Base-by-base conservation (phyloP, 1,284 basidiomycete species). In the Pulchroboletus neoregius region DNA sequence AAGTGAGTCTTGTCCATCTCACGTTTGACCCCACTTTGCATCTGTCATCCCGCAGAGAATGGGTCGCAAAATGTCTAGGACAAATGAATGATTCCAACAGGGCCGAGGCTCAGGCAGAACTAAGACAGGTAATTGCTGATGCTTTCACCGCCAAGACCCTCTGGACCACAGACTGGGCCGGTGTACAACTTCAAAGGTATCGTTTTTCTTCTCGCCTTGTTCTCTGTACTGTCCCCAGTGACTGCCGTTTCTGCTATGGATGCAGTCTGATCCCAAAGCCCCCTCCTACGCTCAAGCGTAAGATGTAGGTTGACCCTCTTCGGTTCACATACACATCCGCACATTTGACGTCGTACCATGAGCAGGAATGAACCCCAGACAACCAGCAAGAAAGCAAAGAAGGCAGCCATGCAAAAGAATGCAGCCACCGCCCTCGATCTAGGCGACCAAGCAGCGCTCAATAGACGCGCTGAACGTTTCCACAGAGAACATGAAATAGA, bases 131-230 rank as follows among this genome's bases (percentile, higher is more conserved):
- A 81, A 91, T 91, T 69, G 76, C 84, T 78, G 82, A 87, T 59
- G 78, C 87, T 72, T 89, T 86, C 70, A 75, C 75, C 54, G 76
- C 80, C 59, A 82, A 89, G 65, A 80, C 87, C 6, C 75, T 95
- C 30, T 91, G 90, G 84, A 88, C 87, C 26, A 93, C 85, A 45
- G 91, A 95, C 66, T 95, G 92, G 92, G 70, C 75, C 23, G 82
- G 77, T 34, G 78, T 90, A 33, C 85, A 91, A 68, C 74, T 95
- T 51, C 77, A 88, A 75, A 87, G 83, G 87, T 89, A 49, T 52
- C 48, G 46, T 58, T 45, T 46, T 39, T 45, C 31, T 45, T 12
- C 33, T 23, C 30, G 13, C 49, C 13, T 27, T 22, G 31, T 44
- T 41, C 43, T 26, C 22, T 40, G 46, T 50, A 43, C 46, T 54